Evolutionary conservation across 345 rosid genomes (phyloP), one percentile per base, ranked within the genome.

Genomic region (Kandelia obovata): DNA sequence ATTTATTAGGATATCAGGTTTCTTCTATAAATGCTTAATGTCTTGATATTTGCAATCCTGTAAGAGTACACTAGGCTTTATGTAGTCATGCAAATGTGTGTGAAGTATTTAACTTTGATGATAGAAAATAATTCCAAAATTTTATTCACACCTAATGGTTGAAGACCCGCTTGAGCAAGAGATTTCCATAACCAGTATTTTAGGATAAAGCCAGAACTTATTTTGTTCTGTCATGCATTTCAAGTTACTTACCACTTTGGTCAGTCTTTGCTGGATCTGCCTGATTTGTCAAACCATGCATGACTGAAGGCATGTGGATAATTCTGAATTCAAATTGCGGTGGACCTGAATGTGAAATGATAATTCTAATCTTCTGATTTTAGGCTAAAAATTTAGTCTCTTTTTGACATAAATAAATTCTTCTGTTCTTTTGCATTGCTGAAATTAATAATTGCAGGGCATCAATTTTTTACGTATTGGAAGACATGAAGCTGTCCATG

Each of bases 381-480:
- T 65, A 1, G 49, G 61, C 1, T 59, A 59, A 11, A 46, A 49
- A 21, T 51, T 17, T 49, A 21, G 65, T 65, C 9, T 51, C 37
- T 59, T 59, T 65, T 30, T 69, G 47, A 28, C 7, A 28, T 13
- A 32, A 69, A 37, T 70, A 27, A 37, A 47, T 62, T 3, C 30
- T 26, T 31, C 16, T 49, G 17, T 58, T 23, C 5, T 63, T 56
- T 28, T 5, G 13, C 58, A 25, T 59, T 53, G 60, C 62, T 58
- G 68, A 69, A 69, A 73, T 35, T 26, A 37, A 61, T 27, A 53
- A 47, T 63, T 70, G 75, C 81, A 92, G 99, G 80, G 85, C 51
- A 83, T 95, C 67, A 91, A 95, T 72, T 95, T 92, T 84, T 43
- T 95, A 75, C 99, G 96, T 46, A 84, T 92, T 62, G 98, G 99